A percentile compares a stretch with the other conserved stretches of the same genome.
Evolutionary conservation across 1,284 basidiomycete species (phyloP).

Genomic region (Hypsizygus ulmarius): DNA sequence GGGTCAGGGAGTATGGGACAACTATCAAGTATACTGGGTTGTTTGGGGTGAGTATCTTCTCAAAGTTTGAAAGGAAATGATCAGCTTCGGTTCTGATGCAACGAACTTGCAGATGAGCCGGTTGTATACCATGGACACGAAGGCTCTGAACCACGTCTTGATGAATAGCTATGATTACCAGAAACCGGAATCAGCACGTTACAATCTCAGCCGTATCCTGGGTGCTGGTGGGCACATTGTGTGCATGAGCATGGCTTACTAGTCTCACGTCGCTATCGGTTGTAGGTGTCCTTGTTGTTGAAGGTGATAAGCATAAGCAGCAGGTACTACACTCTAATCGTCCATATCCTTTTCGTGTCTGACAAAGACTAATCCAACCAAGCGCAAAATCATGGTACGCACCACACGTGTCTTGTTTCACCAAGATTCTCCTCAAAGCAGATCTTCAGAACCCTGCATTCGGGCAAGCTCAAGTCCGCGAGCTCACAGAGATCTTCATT

Average conservation of each 20-base stretch:
- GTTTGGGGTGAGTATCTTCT: slow-evolving; percentile 39
- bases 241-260: background rate
- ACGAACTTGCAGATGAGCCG: slow-evolving; percentile 31
- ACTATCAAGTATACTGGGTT: slow-evolving; percentile 47
- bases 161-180: slow-evolving; percentile 45
- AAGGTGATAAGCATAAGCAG: slow-evolving; percentile 47
- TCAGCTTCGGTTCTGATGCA: background rate
- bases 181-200: slow-evolving; percentile 39
- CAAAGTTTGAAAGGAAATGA: background rate
- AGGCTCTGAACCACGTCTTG: slow-evolving; percentile 49
- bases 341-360: background rate
- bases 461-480: slow-evolving; percentile 50
- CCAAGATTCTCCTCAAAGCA: background rate
- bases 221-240: slow-evolving; percentile 40
- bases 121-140: slow-evolving; percentile 46
- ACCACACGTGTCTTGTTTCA: background rate
- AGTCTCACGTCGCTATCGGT: background rate
- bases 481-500: slow-evolving; percentile 53
- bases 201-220: slow-evolving; percentile 38
- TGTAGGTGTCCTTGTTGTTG: slow-evolving; percentile 41
- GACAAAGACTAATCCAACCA: background rate
- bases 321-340: slow-evolving; percentile 34
- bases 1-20: slow-evolving; percentile 53
- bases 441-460: slow-evolving; percentile 56
- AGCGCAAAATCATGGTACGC: slow-evolving; percentile 43